Evolutionary conservation across 139 green algal species (phyloP).

Genomic region (Picochlorum costavermella): DNA sequence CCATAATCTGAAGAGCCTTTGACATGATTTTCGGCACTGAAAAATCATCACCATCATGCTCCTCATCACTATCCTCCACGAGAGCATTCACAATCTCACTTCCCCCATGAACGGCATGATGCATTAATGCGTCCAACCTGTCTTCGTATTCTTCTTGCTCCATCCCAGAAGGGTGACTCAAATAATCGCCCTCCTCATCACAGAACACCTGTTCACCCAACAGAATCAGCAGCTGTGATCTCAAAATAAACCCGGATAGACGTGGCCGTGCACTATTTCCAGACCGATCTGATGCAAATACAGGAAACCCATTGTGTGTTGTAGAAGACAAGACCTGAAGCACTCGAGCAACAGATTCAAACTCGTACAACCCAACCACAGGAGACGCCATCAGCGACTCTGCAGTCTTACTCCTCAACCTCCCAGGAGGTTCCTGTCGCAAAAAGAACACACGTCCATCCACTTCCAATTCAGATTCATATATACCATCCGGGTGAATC

Average conservation of each 20-base stretch:
- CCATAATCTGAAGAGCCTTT: constrained; percentile 2
- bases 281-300: constrained; percentile 25
- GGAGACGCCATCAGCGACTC: constrained; percentile 57
- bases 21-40: constrained; percentile 1
- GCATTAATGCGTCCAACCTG: constrained; percentile 15
- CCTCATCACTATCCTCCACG: constrained; percentile 7
- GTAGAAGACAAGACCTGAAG: constrained; percentile 51
- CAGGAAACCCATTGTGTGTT: constrained; percentile 84
- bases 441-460: constrained; percentile 73
- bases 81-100: constrained; percentile 1
- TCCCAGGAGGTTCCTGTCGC: constrained; percentile 55
- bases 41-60: background rate
- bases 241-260: constrained; percentile 73
- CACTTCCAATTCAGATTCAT: constrained; percentile 79
- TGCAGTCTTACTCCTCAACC: constrained; percentile 43
- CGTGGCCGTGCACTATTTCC: background rate
- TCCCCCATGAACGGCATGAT: constrained; percentile 1
- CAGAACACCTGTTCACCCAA: constrained; percentile 39
- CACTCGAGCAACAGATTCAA: constrained; percentile 54
- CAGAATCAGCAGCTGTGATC: constrained; percentile 74
- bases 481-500: constrained; percentile 75
- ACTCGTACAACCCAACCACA: constrained; percentile 43
- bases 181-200: constrained; percentile 18
- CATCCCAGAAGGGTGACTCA: constrained; percentile 28
- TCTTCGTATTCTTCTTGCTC: constrained; percentile 2